Conservation (phyloP, 2,329 filamentous ascomycete species). For the Mycogone perniciosa region DNA sequence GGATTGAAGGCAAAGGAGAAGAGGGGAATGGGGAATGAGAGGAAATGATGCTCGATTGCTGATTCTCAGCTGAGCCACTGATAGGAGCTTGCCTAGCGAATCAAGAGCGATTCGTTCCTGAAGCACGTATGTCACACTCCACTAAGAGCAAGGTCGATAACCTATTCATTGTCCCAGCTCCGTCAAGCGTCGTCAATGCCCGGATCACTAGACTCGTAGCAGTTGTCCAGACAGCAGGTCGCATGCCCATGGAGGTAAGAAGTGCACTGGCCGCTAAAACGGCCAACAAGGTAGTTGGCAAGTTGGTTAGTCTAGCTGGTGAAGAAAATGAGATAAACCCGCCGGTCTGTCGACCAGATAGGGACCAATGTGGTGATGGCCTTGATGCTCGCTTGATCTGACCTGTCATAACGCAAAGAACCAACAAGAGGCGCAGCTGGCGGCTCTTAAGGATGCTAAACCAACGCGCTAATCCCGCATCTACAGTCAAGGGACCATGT, state of each 20-base stretch:
- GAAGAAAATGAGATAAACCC: constrained; percentile 2
- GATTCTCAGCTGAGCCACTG: constrained; percentile 8
- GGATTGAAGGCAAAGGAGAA: neutral
- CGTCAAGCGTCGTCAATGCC: neutral
- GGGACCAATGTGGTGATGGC: neutral
- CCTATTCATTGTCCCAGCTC: neutral
- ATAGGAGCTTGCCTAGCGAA: neutral
- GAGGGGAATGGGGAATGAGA: neutral
- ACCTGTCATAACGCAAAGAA: constrained; percentile 3
- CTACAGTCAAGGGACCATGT: constrained; percentile 1
- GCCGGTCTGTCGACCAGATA: constrained; percentile 1
- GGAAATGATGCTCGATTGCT: neutral
- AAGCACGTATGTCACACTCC: neutral
- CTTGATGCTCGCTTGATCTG: neutral
- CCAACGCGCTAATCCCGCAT: constrained; percentile 27
- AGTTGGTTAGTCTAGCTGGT: neutral
- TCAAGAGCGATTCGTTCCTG: neutral
- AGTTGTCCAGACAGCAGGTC: neutral
- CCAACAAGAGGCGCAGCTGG: constrained; percentile 8
- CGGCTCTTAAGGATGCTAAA: constrained; percentile 3
- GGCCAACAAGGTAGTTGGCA: neutral
- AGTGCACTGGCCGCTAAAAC: neutral
- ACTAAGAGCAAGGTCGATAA: neutral
- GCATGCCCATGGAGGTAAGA: neutral
- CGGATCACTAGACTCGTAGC: neutral